phyloP scores from a whole-genome alignment of 345 rosid species.

The Chamaenerion angustifolium region DNA sequence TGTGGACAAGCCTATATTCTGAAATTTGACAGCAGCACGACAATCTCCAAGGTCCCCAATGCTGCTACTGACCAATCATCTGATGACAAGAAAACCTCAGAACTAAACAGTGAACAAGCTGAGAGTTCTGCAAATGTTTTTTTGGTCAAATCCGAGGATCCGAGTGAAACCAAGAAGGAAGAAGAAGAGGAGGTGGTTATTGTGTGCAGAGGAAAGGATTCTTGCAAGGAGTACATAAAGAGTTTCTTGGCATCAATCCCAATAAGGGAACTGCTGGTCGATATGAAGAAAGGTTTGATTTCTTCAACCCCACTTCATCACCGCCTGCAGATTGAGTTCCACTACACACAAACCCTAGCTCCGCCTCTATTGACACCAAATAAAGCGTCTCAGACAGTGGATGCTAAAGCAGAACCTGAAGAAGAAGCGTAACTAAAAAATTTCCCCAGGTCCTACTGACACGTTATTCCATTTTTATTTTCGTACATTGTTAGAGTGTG shows the following conservation, averaged over 20 bases:
- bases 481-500: too few relatives aligned
- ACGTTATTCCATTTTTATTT: too few relatives aligned
- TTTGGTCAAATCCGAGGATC: slow-evolving; percentile 7
- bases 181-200: slow-evolving; percentile 24
- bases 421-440: not conserved
- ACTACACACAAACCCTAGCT: slow-evolving; percentile 34
- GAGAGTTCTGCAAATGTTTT: slow-evolving; percentile 9
- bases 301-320: slow-evolving; percentile 62
- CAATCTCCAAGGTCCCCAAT: slow-evolving; percentile 31
- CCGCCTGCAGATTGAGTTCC: slow-evolving; percentile 80
- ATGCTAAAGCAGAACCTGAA: not conserved
- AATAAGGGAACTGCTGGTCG: slow-evolving; percentile 68
- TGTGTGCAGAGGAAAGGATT: slow-evolving; percentile 67
- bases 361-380: not conserved
- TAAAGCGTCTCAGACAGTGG: not conserved
- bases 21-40: slow-evolving; percentile 56
- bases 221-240: slow-evolving; percentile 93
- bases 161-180: slow-evolving; percentile 8
- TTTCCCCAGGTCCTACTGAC: too few relatives aligned
- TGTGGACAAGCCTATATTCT: slow-evolving; percentile 88
- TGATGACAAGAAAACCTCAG: slow-evolving; percentile 26
- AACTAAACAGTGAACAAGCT: slow-evolving; percentile 17
- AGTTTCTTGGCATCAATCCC: slow-evolving; percentile 95
- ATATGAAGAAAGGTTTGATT: slow-evolving; percentile 77
- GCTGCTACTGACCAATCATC: slow-evolving; percentile 11